A percentile compares a stretch with the other conserved stretches of the same genome.
Evolutionary conservation across 148 eudicot species (phyloP).

Genomic region (Arctostaphylos glauca): DNA sequence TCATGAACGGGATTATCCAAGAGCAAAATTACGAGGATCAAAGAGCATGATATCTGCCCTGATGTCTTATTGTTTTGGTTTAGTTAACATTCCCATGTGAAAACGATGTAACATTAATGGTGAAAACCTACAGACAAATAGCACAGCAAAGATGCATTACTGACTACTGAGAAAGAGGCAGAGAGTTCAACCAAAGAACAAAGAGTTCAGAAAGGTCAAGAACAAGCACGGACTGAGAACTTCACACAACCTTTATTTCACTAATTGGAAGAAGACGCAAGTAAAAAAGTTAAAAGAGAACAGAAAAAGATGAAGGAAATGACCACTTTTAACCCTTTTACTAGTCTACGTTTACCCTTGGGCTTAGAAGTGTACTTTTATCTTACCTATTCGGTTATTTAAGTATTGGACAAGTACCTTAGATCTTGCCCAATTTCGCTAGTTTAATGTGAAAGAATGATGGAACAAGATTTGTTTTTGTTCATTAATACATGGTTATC

Average conservation of each 20-base stretch:
- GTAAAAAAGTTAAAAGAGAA: neutral
- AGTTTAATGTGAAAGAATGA: too few species aligned
- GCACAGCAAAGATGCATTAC: neutral
- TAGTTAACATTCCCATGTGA: neutral
- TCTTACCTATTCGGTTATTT: too few species aligned
- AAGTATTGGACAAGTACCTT: neutral
- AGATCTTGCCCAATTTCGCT: neutral
- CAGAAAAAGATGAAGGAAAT: neutral
- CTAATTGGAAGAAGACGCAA: neutral
- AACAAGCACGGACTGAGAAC: neutral
- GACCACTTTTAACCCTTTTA: neutral
- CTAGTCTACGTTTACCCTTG: neutral
- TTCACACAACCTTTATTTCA: neutral
- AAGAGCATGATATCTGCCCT: too few species aligned
- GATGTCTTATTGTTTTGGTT: neutral
- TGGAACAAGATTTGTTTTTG: neutral
- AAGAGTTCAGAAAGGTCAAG: neutral
- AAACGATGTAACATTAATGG: neutral
- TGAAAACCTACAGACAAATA: neutral
- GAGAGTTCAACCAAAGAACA: neutral
- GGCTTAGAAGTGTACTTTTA: neutral
- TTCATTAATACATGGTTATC: neutral
- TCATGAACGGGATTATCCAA: too few species aligned
- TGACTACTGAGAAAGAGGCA: neutral
- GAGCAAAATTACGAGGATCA: too few species aligned